Conservation (phyloP, 345 rosid species). For the Brassica incana region DNA sequence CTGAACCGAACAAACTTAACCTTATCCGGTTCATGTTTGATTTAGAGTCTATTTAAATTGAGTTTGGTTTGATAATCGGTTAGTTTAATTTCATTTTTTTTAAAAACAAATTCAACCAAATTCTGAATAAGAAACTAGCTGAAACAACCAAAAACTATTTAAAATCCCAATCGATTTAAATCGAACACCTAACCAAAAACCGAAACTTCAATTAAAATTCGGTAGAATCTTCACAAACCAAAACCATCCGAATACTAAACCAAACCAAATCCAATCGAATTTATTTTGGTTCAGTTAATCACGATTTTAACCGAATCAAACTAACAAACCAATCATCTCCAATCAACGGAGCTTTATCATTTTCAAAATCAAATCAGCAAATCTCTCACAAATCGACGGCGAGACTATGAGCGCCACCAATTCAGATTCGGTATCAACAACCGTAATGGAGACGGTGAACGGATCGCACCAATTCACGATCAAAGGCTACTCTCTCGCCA, state of each 20-base stretch:
- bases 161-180: neutral
- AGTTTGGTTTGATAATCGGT: neutral
- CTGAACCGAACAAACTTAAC: neutral
- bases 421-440: conserved; percentile 53
- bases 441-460: conserved; percentile 73
- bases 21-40: neutral
- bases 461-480: conserved; percentile 83
- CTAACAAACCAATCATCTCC: neutral
- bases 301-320: neutral
- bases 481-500: conserved; percentile 78
- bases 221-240: neutral
- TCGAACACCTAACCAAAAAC: neutral
- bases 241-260: neutral
- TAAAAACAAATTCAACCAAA: neutral
- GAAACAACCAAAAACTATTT: neutral
- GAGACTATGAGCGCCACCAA: conserved; percentile 41
- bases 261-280: neutral
- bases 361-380: neutral
- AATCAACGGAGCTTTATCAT: neutral
- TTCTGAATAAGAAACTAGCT: neutral
- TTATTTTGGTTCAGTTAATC: neutral
- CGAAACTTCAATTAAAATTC: neutral
- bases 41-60: neutral
- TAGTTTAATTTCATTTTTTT: neutral
- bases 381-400: neutral